These are phyloP conservation scores for Penicillium sp. DNA, from an alignment of 2,329 filamentous ascomycete species.

Conservation along the genomic window DNA sequence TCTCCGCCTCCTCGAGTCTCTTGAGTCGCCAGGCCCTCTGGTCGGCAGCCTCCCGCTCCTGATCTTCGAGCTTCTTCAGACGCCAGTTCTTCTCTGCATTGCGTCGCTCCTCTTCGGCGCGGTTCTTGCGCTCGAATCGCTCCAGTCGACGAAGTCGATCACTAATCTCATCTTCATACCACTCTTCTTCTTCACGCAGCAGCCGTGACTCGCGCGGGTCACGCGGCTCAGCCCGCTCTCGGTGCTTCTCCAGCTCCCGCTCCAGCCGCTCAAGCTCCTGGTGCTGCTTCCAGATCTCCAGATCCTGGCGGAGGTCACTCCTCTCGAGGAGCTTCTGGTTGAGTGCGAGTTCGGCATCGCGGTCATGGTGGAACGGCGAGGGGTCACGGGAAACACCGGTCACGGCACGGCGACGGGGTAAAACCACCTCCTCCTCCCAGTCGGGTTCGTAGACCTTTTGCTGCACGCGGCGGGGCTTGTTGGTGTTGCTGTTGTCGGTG, in stretches of 20 bases:
- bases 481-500: constrained; percentile 30
- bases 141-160: constrained; percentile 41
- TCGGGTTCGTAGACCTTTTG: constrained; percentile 25
- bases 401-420: constrained; percentile 24
- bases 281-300: constrained; percentile 38
- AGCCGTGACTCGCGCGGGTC: constrained; percentile 31
- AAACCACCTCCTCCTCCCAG: constrained; percentile 29
- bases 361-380: constrained; percentile 34
- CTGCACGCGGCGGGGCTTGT: constrained; percentile 26
- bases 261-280: constrained; percentile 40
- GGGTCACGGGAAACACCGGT: constrained; percentile 28
- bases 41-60: constrained; percentile 35
- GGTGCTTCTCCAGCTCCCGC: constrained; percentile 33
- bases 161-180: constrained; percentile 44
- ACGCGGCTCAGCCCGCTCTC: constrained; percentile 23
- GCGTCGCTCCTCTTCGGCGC: constrained; percentile 27
- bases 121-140: constrained; percentile 40
- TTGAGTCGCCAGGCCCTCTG: constrained; percentile 19
- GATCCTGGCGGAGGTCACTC: constrained; percentile 36
- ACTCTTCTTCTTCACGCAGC: constrained; percentile 44
- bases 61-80: constrained; percentile 27
- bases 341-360: constrained; percentile 39
- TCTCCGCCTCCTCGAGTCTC: constrained; percentile 32
- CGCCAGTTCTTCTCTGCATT: constrained; percentile 20
- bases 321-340: constrained; percentile 37